A percentile compares a stretch with the other conserved stretches of the same genome.
Conservation (phyloP, 495 filamentous ascomycete genomes). For the Neurospora tetrasperma region DNA sequence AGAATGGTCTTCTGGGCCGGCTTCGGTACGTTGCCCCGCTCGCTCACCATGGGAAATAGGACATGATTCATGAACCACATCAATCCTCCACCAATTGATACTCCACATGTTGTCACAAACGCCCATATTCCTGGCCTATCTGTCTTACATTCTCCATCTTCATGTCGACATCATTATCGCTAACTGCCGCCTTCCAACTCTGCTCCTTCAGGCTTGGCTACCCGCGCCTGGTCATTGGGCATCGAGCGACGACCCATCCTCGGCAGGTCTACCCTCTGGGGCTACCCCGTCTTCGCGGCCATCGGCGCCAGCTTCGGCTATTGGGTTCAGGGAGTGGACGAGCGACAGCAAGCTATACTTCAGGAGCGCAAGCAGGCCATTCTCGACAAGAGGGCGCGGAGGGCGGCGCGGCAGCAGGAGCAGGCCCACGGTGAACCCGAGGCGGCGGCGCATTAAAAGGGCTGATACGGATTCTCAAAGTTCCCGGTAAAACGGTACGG, state of each 20-base stretch:
- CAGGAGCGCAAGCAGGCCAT: slow-evolving; percentile 63
- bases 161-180: neutral
- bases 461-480: neutral
- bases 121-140: neutral
- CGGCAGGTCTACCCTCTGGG: slow-evolving; percentile 65
- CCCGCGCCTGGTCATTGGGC: slow-evolving; percentile 90
- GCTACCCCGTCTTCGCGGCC: slow-evolving; percentile 80
- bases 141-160: neutral
- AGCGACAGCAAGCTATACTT: slow-evolving; percentile 63
- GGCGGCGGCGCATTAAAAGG: slow-evolving; percentile 13
- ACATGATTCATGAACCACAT: neutral
- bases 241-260: slow-evolving; percentile 97
- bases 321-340: slow-evolving; percentile 82
- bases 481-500: neutral
- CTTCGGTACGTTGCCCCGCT: slow-evolving; percentile 63
- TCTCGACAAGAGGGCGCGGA: slow-evolving; percentile 77
- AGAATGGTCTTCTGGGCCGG: slow-evolving; percentile 92
- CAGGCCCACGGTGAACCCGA: slow-evolving; percentile 12
- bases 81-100: neutral
- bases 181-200: neutral
- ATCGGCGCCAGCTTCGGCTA: slow-evolving; percentile 89
- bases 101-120: neutral
- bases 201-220: slow-evolving; percentile 58
- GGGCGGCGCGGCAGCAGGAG: slow-evolving; percentile 49
- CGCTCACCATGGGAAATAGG: slow-evolving; percentile 5